These are phyloP conservation scores for Tolypocladium cylindrosporum DNA, from an alignment of 2,329 filamentous ascomycete genomes.

Conservation along the genomic window DNA sequence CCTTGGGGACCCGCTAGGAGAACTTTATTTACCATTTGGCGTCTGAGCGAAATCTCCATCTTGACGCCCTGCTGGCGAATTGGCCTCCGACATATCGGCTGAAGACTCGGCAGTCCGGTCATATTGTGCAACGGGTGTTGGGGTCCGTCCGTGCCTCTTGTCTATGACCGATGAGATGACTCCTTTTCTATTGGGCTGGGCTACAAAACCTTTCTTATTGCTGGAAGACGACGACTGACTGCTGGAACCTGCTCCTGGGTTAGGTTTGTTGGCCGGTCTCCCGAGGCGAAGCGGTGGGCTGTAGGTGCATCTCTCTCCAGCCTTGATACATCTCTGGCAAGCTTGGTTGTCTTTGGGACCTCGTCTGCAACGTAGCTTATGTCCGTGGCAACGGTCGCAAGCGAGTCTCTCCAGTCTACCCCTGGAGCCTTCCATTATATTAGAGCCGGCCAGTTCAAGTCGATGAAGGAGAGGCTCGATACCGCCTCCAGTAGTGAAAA, in stretches of 20 bases:
- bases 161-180: not conserved
- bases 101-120: not conserved
- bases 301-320: slow-evolving; percentile 3
- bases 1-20: not conserved
- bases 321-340: slow-evolving; percentile 4
- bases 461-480: not conserved
- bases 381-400: not conserved
- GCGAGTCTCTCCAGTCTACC: not conserved
- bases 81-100: not conserved
- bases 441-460: not conserved
- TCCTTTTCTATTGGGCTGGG: not conserved
- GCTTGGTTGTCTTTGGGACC: not conserved
- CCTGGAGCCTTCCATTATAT: not conserved
- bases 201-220: not conserved
- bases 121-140: not conserved
- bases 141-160: not conserved
- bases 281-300: slow-evolving; percentile 4
- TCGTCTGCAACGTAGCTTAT: slow-evolving; percentile 4
- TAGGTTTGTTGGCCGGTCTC: not conserved
- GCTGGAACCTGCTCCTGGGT: not conserved
- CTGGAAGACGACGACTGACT: not conserved
- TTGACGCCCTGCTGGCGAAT: not conserved
- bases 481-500: not conserved
- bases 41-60: not conserved
- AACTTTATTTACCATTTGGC: not conserved